Conservation (phyloP, 345 rosid genomes). For the Aethionema arabicum region DNA sequence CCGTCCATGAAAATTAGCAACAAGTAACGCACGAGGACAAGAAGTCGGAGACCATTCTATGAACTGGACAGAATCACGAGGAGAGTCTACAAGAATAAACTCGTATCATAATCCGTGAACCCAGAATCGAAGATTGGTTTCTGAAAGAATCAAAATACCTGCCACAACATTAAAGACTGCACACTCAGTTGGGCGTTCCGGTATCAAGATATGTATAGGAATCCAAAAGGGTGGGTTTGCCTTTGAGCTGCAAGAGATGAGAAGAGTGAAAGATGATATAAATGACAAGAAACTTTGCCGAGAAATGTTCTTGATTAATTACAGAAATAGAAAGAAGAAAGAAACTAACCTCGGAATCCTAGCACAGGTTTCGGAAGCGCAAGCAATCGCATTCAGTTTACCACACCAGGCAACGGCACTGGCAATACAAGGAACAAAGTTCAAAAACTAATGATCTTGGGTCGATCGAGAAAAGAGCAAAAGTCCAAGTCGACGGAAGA, state of each 20-base stretch:
- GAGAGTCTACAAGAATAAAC: constrained; percentile 66
- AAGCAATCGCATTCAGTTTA: constrained; percentile 96
- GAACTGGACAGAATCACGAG: constrained; percentile 98
- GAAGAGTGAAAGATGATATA: neutral
- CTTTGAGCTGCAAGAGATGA: constrained; percentile 58
- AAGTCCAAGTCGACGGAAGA: neutral
- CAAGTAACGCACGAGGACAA: constrained; percentile 87
- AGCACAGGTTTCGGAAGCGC: constrained; percentile 98
- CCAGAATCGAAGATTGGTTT: constrained; percentile 1
- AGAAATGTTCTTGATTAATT: neutral
- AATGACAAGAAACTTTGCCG: no score
- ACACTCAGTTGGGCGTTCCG: constrained; percentile 95
- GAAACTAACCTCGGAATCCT: constrained; percentile 78
- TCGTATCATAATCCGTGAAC: constrained; percentile 12
- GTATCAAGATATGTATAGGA: constrained; percentile 91
- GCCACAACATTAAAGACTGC: constrained; percentile 91
- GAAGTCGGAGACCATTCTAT: constrained; percentile 98
- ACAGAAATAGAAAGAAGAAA: neutral
- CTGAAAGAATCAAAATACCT: constrained; percentile 47
- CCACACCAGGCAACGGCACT: constrained; percentile 99
- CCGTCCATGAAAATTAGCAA: constrained; percentile 97
- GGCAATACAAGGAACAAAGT: constrained; percentile 1
- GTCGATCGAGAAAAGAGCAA: neutral
- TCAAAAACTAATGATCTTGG: neutral
- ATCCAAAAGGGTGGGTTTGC: constrained; percentile 97